Percentiles rank a stretch among this genome's conserved stretches.
Evolutionary conservation across 805 yeast genomes (phyloP).

Genomic region (Metschnikowia picachoensis): DNA sequence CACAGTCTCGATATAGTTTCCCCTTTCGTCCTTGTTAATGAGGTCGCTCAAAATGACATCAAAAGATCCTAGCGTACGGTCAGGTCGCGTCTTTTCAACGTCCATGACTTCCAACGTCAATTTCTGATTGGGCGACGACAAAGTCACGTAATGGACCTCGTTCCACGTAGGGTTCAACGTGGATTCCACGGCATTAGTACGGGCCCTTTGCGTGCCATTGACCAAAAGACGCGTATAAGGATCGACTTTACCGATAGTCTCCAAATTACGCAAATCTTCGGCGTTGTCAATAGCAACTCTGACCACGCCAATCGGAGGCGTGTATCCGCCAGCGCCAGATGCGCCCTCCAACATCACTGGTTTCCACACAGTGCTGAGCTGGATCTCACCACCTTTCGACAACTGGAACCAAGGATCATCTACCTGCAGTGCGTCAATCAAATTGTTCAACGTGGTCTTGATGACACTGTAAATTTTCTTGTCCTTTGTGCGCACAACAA

Average conservation of each 20-base stretch:
- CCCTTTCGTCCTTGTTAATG: slow-evolving; percentile 65
- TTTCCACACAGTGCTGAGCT: slow-evolving; percentile 73
- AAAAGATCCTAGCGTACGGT: slow-evolving; percentile 83
- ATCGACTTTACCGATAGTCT: slow-evolving; percentile 85
- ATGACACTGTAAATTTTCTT: slow-evolving; percentile 57
- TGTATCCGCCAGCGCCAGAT: slow-evolving; percentile 71
- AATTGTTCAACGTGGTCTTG: slow-evolving; percentile 53
- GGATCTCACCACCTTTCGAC: slow-evolving; percentile 69
- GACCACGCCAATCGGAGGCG: slow-evolving; percentile 92
- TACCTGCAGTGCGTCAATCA: slow-evolving; percentile 74
- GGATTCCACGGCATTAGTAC: slow-evolving; percentile 67
- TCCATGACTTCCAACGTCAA: slow-evolving; percentile 90
- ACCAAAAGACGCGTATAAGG: slow-evolving; percentile 82
- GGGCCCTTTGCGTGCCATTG: slow-evolving; percentile 69
- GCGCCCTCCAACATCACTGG: slow-evolving; percentile 73
- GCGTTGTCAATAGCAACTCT: slow-evolving; percentile 72
- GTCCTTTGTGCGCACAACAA: slow-evolving; percentile 60
- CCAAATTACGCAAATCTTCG: slow-evolving; percentile 74
- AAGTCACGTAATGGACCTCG: slow-evolving; percentile 75
- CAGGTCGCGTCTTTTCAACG: slow-evolving; percentile 71
- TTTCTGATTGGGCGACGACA: slow-evolving; percentile 78
- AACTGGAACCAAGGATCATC: slow-evolving; percentile 77
- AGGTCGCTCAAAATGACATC: slow-evolving; percentile 64
- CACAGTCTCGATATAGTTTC: slow-evolving; percentile 52
- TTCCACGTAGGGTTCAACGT: slow-evolving; percentile 82